A percentile compares a stretch with the other conserved stretches of the same genome.
These are phyloP conservation scores for Apophysomyces sp. DNA, from an alignment of 371 early-diverging fungal genomes.

Conservation along the genomic window DNA sequence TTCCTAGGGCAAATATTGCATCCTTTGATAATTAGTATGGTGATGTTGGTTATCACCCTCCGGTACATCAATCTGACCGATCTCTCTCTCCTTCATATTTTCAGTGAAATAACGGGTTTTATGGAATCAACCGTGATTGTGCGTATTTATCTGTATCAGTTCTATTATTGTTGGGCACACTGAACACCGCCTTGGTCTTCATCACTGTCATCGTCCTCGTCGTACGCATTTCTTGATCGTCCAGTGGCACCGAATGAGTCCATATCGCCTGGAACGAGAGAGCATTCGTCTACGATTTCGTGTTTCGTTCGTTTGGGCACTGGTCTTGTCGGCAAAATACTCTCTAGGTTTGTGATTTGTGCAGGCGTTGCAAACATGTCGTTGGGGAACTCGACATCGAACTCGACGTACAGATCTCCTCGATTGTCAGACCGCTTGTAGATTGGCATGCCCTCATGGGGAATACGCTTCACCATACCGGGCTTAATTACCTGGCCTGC, in stretches of 20 bases:
- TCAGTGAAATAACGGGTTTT: too few species aligned
- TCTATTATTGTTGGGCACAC: conserved; percentile 82
- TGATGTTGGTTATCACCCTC: too few species aligned
- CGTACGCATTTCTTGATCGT: conserved; percentile 42
- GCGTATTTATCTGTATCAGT: background rate
- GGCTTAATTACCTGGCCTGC: conserved; percentile 94
- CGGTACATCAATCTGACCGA: too few species aligned
- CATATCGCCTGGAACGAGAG: conserved; percentile 32
- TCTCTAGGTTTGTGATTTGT: conserved; percentile 44
- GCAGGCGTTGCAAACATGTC: conserved; percentile 67
- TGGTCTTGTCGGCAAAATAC: conserved; percentile 50
- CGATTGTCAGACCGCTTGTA: conserved; percentile 83
- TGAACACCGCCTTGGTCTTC: conserved; percentile 64
- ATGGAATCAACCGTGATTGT: too few species aligned
- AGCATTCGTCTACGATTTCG: conserved; percentile 50
- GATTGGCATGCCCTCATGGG: conserved; percentile 95
- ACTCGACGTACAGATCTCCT: conserved; percentile 91
- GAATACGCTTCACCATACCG: conserved; percentile 80
- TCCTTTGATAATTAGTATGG: too few species aligned
- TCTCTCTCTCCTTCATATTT: too few species aligned
- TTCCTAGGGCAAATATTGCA: too few species aligned
- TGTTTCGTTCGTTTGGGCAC: conserved; percentile 28
- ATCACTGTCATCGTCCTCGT: conserved; percentile 72
- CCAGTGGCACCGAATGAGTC: conserved; percentile 34
- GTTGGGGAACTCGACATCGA: conserved; percentile 93